These are phyloP conservation scores for Cladophialophora psammophila DNA, from an alignment of 2,329 filamentous ascomycete genomes.

Conservation along the genomic window DNA sequence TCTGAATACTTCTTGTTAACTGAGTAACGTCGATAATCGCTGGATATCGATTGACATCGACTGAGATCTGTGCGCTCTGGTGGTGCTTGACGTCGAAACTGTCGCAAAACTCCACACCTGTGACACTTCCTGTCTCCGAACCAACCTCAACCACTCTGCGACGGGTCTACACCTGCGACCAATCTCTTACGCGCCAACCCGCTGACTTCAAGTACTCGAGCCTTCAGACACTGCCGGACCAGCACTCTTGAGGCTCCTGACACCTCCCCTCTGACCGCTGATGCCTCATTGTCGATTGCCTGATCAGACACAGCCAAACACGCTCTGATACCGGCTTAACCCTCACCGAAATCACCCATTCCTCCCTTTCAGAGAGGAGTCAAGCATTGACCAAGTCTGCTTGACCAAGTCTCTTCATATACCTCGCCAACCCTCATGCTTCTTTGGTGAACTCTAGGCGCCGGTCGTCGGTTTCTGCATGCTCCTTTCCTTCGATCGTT, in stretches of 20 bases:
- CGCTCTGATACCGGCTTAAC: constrained; percentile 27
- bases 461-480: constrained; percentile 32
- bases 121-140: constrained; percentile 38
- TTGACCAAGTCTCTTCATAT: constrained; percentile 29
- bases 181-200: constrained; percentile 38
- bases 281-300: constrained; percentile 25
- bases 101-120: constrained; percentile 32
- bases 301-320: constrained; percentile 18
- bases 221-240: constrained; percentile 33
- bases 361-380: constrained; percentile 23
- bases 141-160: constrained; percentile 31
- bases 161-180: constrained; percentile 35
- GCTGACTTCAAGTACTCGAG: constrained; percentile 25
- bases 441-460: constrained; percentile 31
- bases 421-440: constrained; percentile 32
- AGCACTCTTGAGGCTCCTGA: constrained; percentile 25
- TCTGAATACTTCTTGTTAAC: constrained; percentile 1
- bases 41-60: neutral
- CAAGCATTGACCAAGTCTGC: constrained; percentile 16
- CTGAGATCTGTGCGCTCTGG: neutral
- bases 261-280: constrained; percentile 28
- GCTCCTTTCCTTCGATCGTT: constrained; percentile 29
- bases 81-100: neutral
- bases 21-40: neutral
- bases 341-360: constrained; percentile 34